Evolutionary conservation across 371 early-diverging fungal species (phyloP), one percentile per base, ranked within the genome.

Genomic region (Rhizomucor miehei): DNA sequence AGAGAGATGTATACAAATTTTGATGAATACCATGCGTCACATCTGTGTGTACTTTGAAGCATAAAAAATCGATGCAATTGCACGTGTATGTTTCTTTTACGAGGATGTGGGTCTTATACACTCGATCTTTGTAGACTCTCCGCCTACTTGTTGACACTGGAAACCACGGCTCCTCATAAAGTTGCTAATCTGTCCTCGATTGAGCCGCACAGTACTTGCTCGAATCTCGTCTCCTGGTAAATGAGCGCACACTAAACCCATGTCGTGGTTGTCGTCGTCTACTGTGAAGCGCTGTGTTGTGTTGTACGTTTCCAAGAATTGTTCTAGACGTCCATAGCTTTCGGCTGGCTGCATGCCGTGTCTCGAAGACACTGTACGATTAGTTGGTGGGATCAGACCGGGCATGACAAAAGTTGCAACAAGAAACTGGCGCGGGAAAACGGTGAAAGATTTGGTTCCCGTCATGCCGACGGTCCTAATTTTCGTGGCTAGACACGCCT

Each of bases 231-330:
- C 40, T 20, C 52, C 24, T 6, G 35, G 35, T 17, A 40, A 21
- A 44, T 56, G 48, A 16, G 64, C 64, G 16, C 53, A 56, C 14
- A 59, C 17, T 8, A 59, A 35, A 25, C 64, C 59, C 56, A 64
- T 56, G 48, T 47, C 56, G 40, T 64, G 59, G 29, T 64, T 59
- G 40, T 64, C 59, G 35, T 64, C 64, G 49, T 64, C 64, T 1
- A 56, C 53, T 0, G 55, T 47, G 23, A 64, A 64, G 13, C 49
- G 36, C 8, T 59, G 56, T 6, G 25, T 41, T 12, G 37, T 44
- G n/a, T 57, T 9, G 17, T 57, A 20, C 2, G 44, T 40, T 10
- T 54, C 38, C 35, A 63, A 11, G 35, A 64, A 64, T 1, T 36
- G 29, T 10, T 54, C 59, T 2, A 63, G 51, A 24, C 63, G 58